Conservation (phyloP, 2,329 filamentous ascomycete species). For the Atkinsonella texensis region DNA sequence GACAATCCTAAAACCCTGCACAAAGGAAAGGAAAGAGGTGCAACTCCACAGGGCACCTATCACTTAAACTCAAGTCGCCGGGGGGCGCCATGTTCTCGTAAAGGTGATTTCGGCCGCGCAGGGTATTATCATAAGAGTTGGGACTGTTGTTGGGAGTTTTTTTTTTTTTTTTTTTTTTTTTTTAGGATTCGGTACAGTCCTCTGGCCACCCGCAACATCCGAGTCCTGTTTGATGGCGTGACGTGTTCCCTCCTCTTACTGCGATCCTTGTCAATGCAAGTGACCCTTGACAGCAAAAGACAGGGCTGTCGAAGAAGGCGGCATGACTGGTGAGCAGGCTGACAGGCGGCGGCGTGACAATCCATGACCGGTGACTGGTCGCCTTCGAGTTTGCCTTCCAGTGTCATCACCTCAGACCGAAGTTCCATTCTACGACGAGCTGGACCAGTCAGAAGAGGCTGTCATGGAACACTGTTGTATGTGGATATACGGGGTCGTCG, state of each 20-base stretch:
- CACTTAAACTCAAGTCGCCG: not conserved
- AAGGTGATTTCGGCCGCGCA: not conserved
- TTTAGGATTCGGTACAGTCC: too few species aligned
- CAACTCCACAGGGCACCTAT: not conserved
- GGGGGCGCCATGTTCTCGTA: not conserved
- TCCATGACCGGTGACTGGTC: not conserved
- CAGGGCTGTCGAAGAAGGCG: not conserved
- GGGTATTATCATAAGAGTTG: too few species aligned
- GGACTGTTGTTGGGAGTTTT: too few species aligned
- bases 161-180: too few species aligned
- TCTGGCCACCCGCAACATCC: not conserved
- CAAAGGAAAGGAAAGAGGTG: not conserved
- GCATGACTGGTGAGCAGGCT: not conserved
- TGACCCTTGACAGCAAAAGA: not conserved
- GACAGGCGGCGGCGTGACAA: not conserved
- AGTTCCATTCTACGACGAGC: not conserved
- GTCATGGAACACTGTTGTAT: not conserved
- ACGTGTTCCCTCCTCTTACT: not conserved
- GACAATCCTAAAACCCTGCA: not conserved
- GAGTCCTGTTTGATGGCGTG: not conserved
- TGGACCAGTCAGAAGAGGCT: not conserved
- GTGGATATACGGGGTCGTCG: not conserved
- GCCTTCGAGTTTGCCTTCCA: not conserved
- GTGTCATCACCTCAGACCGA: not conserved
- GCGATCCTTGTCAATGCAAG: not conserved